Conservation (phyloP, 1,139 yeast genomes). For the Saccharomycopsis hybrid region DNA sequence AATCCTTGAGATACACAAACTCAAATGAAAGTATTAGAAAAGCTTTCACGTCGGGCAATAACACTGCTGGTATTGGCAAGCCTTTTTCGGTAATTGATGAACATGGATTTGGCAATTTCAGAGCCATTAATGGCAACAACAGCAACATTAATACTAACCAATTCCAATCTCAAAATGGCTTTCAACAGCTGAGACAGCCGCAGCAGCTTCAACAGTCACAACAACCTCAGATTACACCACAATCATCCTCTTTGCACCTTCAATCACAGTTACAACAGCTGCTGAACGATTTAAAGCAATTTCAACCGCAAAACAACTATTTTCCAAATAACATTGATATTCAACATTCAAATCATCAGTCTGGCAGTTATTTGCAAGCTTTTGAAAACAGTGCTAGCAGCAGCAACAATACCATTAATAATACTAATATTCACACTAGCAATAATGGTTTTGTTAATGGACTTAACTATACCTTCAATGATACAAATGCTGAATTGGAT, state of each 20-base stretch:
- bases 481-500: no score
- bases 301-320: slow-evolving; percentile 1
- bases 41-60: not conserved
- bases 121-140: not conserved
- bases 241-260: not conserved
- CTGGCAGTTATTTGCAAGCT: slow-evolving; percentile 5
- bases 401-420: not conserved
- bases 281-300: slow-evolving; percentile 1
- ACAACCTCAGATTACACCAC: not conserved
- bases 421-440: not conserved
- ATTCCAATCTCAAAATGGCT: no score
- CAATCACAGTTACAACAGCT: slow-evolving; percentile 3
- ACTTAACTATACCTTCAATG: no score
- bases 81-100: not conserved
- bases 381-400: not conserved
- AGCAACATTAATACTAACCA: not conserved
- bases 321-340: not conserved
- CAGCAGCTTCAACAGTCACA: slow-evolving; percentile 5
- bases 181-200: not conserved
- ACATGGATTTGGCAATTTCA: not conserved
- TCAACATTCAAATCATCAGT: slow-evolving; percentile 1
- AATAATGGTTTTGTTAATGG: not conserved
- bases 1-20: slow-evolving; percentile 11
- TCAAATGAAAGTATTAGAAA: slow-evolving; percentile 9
- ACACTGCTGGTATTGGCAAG: slow-evolving; percentile 2